Evolutionary conservation across 1,139 yeast genomes (phyloP).

Genomic region (Kodamaea anthophila): DNA sequence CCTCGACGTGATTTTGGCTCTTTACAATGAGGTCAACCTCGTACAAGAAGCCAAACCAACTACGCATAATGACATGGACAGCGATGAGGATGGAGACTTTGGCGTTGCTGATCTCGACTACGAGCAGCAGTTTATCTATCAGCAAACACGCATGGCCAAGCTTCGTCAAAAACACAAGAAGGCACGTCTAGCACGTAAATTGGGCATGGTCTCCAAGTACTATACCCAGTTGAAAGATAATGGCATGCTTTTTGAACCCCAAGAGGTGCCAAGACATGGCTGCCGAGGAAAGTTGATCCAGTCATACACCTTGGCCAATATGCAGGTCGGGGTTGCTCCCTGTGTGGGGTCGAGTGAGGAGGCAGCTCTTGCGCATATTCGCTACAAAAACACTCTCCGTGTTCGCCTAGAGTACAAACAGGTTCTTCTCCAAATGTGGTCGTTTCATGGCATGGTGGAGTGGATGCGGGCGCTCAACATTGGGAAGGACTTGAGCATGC

Average conservation of each 20-base stretch:
- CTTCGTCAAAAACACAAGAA: conserved; percentile 14
- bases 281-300: conserved; percentile 22
- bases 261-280: conserved; percentile 11
- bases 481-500: conserved; percentile 32
- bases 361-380: conserved; percentile 21
- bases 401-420: conserved; percentile 38
- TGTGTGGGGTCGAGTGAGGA: conserved; percentile 25
- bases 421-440: conserved; percentile 38
- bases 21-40: conserved; percentile 26
- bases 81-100: conserved; percentile 8
- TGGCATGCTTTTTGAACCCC: conserved; percentile 35
- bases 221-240: conserved; percentile 23
- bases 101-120: conserved; percentile 9
- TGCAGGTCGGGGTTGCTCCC: conserved; percentile 37
- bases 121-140: conserved; percentile 10
- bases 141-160: conserved; percentile 12
- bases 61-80: conserved; percentile 4
- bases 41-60: conserved; percentile 13
- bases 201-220: conserved; percentile 16
- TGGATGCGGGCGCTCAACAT: conserved; percentile 34
- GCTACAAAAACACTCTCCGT: conserved; percentile 33
- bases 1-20: conserved; percentile 22
- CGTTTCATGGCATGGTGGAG: conserved; percentile 33
- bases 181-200: conserved; percentile 10
- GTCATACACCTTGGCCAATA: conserved; percentile 27